These are phyloP conservation scores for Gaultheria prostrata DNA, from an alignment of 148 eudicot genomes.

Conservation along the genomic window DNA sequence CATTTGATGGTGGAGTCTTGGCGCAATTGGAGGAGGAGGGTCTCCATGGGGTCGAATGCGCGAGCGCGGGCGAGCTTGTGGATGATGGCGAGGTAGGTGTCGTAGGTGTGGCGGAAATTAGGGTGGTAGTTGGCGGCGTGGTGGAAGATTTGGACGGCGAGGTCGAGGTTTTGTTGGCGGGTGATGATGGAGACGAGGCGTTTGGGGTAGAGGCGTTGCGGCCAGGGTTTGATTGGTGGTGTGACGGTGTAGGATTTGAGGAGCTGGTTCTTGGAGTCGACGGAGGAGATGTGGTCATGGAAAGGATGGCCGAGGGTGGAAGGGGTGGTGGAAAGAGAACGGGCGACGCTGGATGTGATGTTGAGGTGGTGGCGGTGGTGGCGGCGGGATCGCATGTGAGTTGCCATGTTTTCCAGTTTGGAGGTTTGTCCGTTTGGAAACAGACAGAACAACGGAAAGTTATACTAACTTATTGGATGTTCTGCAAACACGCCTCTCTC, in stretches of 20 bases:
- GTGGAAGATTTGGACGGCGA: slow-evolving; percentile 76
- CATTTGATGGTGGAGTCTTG: slow-evolving; percentile 38
- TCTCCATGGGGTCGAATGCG: slow-evolving; percentile 47
- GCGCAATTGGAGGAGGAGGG: slow-evolving; percentile 42
- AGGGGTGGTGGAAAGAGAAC: slow-evolving; percentile 12
- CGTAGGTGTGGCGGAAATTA: slow-evolving; percentile 47
- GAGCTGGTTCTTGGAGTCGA: slow-evolving; percentile 42
- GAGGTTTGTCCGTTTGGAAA: too few relatives aligned
- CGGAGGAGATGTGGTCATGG: slow-evolving; percentile 32
- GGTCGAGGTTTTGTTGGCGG: slow-evolving; percentile 65
- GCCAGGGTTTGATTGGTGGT: slow-evolving; percentile 82
- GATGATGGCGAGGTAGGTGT: slow-evolving; percentile 56
- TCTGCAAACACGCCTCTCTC: too few relatives aligned
- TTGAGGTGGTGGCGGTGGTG: slow-evolving; percentile 1
- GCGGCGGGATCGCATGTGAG: not conserved
- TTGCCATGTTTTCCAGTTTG: not conserved
- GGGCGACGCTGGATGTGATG: not conserved
- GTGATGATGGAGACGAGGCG: slow-evolving; percentile 59
- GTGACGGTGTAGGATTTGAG: slow-evolving; percentile 51
- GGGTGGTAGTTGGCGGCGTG: slow-evolving; percentile 66
- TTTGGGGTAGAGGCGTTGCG: slow-evolving; percentile 50
- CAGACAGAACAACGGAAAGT: too few relatives aligned
- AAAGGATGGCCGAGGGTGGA: slow-evolving; percentile 29
- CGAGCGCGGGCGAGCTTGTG: slow-evolving; percentile 72
- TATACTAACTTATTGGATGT: too few relatives aligned